These are phyloP conservation scores for Penicillium coffeae DNA, from an alignment of 495 filamentous ascomycete genomes.

Conservation along the genomic window DNA sequence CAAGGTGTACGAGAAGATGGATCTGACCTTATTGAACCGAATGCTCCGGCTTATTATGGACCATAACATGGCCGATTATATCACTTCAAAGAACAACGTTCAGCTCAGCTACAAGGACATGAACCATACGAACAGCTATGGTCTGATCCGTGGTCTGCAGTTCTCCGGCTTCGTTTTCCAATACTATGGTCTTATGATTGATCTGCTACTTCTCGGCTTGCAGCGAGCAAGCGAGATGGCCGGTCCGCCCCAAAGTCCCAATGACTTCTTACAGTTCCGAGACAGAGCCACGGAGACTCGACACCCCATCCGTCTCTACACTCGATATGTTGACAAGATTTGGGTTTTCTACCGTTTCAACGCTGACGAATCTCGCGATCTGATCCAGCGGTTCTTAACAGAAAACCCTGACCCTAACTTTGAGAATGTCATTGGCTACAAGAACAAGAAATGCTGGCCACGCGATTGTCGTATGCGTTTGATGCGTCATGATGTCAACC, in stretches of 20 bases:
- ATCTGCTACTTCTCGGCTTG: slow-evolving; percentile 86
- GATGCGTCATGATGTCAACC: slow-evolving; percentile 99
- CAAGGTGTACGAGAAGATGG: slow-evolving; percentile 99
- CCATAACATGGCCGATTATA: slow-evolving; percentile 98
- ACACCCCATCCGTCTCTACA: slow-evolving; percentile 95
- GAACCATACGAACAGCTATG: slow-evolving; percentile 99
- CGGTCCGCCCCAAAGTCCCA: slow-evolving; percentile 91
- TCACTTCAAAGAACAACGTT: slow-evolving; percentile 99
- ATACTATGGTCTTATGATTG: slow-evolving; percentile 95
- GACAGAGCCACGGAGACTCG: slow-evolving; percentile 85
- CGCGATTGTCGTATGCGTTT: slow-evolving; percentile 95
- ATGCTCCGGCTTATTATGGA: slow-evolving; percentile 97
- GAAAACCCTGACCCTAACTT: slow-evolving; percentile 99
- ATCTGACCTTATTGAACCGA: slow-evolving; percentile 91
- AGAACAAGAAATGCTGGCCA: slow-evolving; percentile 99
- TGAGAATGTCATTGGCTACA: slow-evolving; percentile 98
- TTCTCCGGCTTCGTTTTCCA: slow-evolving; percentile 99
- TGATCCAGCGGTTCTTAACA: slow-evolving; percentile 96
- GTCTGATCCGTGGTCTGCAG: slow-evolving; percentile 94
- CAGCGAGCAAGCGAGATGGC: slow-evolving; percentile 96
- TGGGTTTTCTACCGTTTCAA: slow-evolving; percentile 97
- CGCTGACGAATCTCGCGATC: slow-evolving; percentile 89
- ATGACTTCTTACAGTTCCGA: slow-evolving; percentile 97
- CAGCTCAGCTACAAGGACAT: slow-evolving; percentile 99
- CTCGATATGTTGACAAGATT: slow-evolving; percentile 94